A percentile compares a stretch with the other conserved stretches of the same genome.
phyloP scores from a whole-genome alignment of 2,329 filamentous ascomycete genomes.

The Alternaria ventricosa region DNA sequence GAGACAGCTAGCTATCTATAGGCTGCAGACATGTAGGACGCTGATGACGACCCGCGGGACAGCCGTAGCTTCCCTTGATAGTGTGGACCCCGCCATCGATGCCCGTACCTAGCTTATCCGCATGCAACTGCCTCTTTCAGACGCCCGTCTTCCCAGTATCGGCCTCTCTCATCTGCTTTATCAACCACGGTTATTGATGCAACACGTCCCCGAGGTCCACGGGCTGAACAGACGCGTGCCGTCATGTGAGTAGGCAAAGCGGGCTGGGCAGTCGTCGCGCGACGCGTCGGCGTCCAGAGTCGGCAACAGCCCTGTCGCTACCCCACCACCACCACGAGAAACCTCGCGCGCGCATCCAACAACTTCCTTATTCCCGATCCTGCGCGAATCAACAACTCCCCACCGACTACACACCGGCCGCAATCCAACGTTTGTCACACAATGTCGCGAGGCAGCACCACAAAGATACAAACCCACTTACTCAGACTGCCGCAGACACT shows the following conservation, averaged over 20 bases:
- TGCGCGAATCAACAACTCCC: neutral
- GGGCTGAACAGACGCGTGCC: neutral
- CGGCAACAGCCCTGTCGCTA: slow-evolving; percentile 13
- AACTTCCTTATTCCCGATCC: neutral
- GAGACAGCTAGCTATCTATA: slow-evolving; percentile 31
- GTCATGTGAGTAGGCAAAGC: slow-evolving; percentile 2
- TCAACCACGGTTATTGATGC: neutral
- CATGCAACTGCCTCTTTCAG: slow-evolving; percentile 30
- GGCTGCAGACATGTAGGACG: slow-evolving; percentile 14
- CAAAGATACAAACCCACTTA: neutral
- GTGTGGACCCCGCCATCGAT: slow-evolving; percentile 32
- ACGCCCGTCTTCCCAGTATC: slow-evolving; percentile 15
- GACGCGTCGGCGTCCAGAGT: slow-evolving; percentile 7
- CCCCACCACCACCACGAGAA: slow-evolving; percentile 20
- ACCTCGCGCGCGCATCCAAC: neutral
- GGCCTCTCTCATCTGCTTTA: neutral
- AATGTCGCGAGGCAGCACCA: neutral
- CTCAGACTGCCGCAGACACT: slow-evolving; percentile 8
- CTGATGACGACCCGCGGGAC: slow-evolving; percentile 9
- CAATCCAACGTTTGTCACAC: neutral
- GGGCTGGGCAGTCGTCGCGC: slow-evolving; percentile 1
- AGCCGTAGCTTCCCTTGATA: slow-evolving; percentile 6
- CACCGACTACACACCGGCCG: neutral
- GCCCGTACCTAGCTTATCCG: slow-evolving; percentile 26
- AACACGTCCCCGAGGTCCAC: neutral